A percentile compares a stretch with the other conserved stretches of the same genome.
Evolutionary conservation across 108 stramenopile species (phyloP).

Genomic region (Skeletonema costatum): DNA sequence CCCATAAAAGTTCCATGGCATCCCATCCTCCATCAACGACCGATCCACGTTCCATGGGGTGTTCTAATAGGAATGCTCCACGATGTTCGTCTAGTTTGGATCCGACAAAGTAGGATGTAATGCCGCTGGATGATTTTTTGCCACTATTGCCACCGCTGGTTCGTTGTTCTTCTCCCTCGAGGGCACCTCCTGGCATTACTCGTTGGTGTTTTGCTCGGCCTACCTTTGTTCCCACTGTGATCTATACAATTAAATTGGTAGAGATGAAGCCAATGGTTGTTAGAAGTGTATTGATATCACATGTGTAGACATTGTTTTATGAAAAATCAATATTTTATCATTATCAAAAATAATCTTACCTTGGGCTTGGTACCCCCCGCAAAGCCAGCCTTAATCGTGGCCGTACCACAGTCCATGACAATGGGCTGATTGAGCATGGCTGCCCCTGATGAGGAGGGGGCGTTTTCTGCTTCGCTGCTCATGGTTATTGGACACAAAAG

Average conservation of each 20-base stretch:
- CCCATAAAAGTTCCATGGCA: constrained; percentile 93
- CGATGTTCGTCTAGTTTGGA: constrained; percentile 92
- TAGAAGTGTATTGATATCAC: background rate
- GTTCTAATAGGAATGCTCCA: constrained; percentile 88
- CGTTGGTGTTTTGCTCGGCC: constrained; percentile 94
- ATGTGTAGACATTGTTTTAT: background rate
- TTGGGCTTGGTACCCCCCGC: constrained; percentile 96
- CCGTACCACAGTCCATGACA: constrained; percentile 95
- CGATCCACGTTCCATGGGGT: constrained; percentile 93
- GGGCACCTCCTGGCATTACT: constrained; percentile 94
- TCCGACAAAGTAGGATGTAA: constrained; percentile 89
- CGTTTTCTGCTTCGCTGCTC: background rate
- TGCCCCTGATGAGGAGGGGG: constrained; percentile 18
- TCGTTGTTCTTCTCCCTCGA: constrained; percentile 79
- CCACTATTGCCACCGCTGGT: constrained; percentile 6
- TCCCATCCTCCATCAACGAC: constrained; percentile 91
- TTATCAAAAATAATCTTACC: constrained; percentile 39
- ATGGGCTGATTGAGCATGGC: constrained; percentile 92
- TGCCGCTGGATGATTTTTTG: constrained; percentile 33
- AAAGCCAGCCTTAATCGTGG: constrained; percentile 94
- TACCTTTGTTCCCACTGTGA: constrained; percentile 89
- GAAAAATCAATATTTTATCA: no score
- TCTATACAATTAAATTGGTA: constrained; percentile 43
- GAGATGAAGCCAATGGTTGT: background rate
- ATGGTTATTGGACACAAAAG: background rate